These are phyloP conservation scores for Corylus avellana DNA, from an alignment of 306 rosid species.

Conservation along the genomic window DNA sequence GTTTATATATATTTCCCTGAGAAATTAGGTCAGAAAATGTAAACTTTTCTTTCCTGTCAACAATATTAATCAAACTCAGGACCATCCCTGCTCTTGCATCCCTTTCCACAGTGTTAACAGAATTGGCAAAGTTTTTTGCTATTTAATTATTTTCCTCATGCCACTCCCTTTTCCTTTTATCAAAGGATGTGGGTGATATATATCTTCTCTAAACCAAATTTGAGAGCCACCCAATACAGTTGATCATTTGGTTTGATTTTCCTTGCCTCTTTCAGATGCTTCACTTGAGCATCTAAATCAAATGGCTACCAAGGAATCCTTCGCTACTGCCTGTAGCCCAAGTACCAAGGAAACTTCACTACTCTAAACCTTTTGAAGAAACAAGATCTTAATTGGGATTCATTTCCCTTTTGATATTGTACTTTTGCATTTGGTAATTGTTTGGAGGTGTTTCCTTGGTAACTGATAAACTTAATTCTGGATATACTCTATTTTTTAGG, in stretches of 20 bases:
- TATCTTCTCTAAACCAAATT: neutral
- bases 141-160: neutral
- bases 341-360: constrained; percentile 19
- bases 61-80: neutral
- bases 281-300: constrained; percentile 31
- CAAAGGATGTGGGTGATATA: neutral
- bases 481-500: constrained; percentile 35
- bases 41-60: too few species aligned
- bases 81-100: neutral
- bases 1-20: too few species aligned
- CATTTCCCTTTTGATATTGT: too few species aligned
- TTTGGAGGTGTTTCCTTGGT: constrained; percentile 37
- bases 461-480: neutral
- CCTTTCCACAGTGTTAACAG: neutral
- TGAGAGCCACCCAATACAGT: neutral
- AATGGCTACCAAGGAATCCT: neutral
- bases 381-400: too few species aligned
- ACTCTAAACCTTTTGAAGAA: too few species aligned
- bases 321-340: constrained; percentile 26
- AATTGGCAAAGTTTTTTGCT: neutral
- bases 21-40: too few species aligned
- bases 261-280: constrained; percentile 29
- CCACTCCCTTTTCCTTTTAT: neutral
- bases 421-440: neutral
- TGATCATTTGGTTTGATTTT: constrained; percentile 3